These are phyloP conservation scores for Candida ovalis DNA, from an alignment of 805 yeast genomes.

Conservation along the genomic window DNA sequence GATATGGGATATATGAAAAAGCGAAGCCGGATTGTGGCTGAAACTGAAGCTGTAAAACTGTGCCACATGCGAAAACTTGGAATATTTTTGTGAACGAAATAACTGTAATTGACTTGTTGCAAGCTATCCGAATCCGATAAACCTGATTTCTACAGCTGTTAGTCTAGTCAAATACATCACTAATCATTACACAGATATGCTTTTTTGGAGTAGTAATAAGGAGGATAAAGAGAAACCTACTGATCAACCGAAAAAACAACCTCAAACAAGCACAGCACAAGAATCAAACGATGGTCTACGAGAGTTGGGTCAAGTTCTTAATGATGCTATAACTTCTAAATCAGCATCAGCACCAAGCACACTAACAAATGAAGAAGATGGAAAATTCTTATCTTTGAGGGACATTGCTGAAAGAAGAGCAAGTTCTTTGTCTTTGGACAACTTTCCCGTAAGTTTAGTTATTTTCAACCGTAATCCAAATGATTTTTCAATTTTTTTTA, in stretches of 20 bases:
- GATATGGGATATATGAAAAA: too few relatives aligned
- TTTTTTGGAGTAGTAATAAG: not conserved
- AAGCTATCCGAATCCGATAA: too few relatives aligned
- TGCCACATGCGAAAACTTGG: too few relatives aligned
- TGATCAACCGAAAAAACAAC: not conserved
- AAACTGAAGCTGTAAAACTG: too few relatives aligned
- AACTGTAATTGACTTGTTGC: too few relatives aligned
- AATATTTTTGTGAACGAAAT: too few relatives aligned
- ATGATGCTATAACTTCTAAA: constrained; percentile 21
- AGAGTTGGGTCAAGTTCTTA: constrained; percentile 11
- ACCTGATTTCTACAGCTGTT: too few relatives aligned
- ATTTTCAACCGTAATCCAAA: too few relatives aligned
- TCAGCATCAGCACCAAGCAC: constrained; percentile 15
- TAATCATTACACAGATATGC: not conserved
- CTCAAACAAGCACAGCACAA: not conserved
- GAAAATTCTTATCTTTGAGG: constrained; percentile 16
- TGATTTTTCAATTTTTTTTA: too few relatives aligned
- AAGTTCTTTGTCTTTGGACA: constrained; percentile 21
- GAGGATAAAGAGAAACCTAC: not conserved
- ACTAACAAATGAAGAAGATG: not conserved
- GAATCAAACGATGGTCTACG: constrained; percentile 10
- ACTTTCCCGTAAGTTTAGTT: constrained; percentile 30
- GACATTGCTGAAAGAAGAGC: constrained; percentile 28
- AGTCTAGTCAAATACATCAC: too few relatives aligned
- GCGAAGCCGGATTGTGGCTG: too few relatives aligned